Base-by-base conservation (phyloP, 2,329 filamentous ascomycete genomes). In the Calonectria henricotiae region DNA sequence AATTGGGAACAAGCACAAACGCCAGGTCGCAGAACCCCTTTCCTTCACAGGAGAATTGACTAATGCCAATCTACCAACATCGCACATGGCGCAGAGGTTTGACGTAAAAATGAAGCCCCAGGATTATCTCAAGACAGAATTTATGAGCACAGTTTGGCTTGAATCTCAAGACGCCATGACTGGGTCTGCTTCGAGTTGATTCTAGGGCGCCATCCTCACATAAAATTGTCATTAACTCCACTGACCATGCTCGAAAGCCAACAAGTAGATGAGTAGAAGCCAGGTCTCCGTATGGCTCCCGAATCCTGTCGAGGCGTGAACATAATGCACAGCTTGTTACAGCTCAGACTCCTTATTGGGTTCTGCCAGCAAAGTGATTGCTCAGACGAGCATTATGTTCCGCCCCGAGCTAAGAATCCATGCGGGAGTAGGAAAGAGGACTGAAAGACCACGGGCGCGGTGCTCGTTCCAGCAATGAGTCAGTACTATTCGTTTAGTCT, bases 401-500 rank as follows among this genome's bases (percentile, higher is more conserved):
- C 58, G 58, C 67, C 67, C 62, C 63, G 63, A 65, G 60, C 68
- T 43, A 61, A 65, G 62, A 68, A 58, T 71, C 63, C 49, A 68
- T 68, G 54, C 46, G 62, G 69, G 67, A 64, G 44, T 70, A 62
- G 69, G 72, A 73, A 74, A 71, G 69, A 67, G 67, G 71, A 46
- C 62, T 65, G 44, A 67, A 63, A 73, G 75, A 71, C 73, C 74
- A 70, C 58, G 51, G 64, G 69, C 75, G 69, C 66, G 51, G 70
- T 62, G 67, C 58, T 72, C 66, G 68, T 71, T 72, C 72, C 68
- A 67, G 46, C 71, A 70, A 69, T 67, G 46, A 65, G 85, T 82
- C 70, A 92, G 85, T 70, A 90, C 76, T 72, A 61, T 72, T 55
- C 43, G 51, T 62, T 65, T 70, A 75, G 63, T 54, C 11, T n/a